A percentile compares a stretch with the other conserved stretches of the same genome.
Conservation (phyloP, 129 eudicot genomes). For the Kitagawia praeruptora region DNA sequence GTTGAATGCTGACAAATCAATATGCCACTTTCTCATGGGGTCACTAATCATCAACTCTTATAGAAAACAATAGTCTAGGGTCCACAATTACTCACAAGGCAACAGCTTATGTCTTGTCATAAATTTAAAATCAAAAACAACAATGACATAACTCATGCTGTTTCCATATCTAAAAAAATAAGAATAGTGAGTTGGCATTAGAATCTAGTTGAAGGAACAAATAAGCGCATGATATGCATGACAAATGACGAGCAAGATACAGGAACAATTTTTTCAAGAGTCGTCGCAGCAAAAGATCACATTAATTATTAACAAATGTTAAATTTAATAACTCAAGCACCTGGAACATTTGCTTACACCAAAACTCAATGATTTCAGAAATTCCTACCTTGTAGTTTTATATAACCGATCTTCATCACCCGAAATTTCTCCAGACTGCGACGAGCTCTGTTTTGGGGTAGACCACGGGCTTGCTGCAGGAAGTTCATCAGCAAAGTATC, state of each 20-base stretch:
- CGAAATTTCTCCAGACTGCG: conserved; percentile 42
- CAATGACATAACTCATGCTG: not conserved
- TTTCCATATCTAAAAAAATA: not conserved
- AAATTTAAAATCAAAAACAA: not conserved
- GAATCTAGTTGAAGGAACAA: not conserved
- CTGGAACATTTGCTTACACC: not conserved
- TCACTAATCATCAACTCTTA: not conserved
- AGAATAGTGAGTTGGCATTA: not conserved
- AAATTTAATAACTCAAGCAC: not conserved
- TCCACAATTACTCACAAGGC: not conserved
- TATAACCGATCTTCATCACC: conserved; percentile 55
- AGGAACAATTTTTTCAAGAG: not conserved
- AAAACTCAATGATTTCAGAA: not conserved
- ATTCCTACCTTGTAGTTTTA: conserved; percentile 47
- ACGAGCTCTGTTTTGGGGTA: conserved; percentile 34
- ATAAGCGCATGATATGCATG: not conserved
- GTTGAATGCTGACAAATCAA: not conserved
- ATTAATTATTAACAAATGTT: not conserved
- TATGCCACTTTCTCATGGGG: not conserved
- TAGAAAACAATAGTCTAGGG: not conserved
- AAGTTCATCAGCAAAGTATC: conserved; percentile 84
- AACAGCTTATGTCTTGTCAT: not conserved
- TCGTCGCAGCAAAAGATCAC: not conserved
- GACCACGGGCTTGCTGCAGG: conserved; percentile 80
- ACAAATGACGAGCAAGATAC: not conserved